Evolutionary conservation across 768 basidiomycete genomes (phyloP), one percentile per base, ranked within the genome.

Genomic region (Galerina marginata): DNA sequence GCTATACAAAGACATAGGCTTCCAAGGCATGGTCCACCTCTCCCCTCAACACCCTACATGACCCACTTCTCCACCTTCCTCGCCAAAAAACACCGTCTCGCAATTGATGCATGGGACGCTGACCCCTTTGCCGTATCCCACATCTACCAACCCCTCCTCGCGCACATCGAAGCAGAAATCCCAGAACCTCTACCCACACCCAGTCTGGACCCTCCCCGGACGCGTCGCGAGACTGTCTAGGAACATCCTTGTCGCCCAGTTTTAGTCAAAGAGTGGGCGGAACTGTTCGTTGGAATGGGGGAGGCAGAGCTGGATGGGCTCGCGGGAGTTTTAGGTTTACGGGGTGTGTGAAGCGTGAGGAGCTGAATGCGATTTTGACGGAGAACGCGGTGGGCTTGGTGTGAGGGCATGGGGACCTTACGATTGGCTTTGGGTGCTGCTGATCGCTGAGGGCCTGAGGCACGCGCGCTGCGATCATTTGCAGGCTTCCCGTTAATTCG

Each of bases 1-100:
- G 93, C 75, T 92, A 16, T 94, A 91, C 83, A 94, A 90, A 67
- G 89, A 91, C 66, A 89, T 91, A 65, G 90, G 90, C n/a, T 90
- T 89, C 81, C 89, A 92, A 75, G 92, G 92, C 40, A 92, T 93
- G 91, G 87, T 90, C 29, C 84, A 90, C 72, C 79, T 88, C 66
- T 82, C n/a, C 80, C 77, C 11, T 83, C 87, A 12, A 87, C 91
- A 3, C 81, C 89, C 3, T 94, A 92, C 76, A 87, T 88, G 80
- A 83, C 76, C 51, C 83, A 89, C 51, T 82, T 94, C 76, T 75
- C 77, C 48, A 77, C 83, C 36, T 92, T 92, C 78, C 81, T 92
- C 53, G 83, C 81, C 54, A 92, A 89, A 78, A 93, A 94, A 74
- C 87, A 92, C 72, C 83, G 84, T 6, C 83, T 93, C 26, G 90